Evolutionary conservation across 495 filamentous ascomycete genomes (phyloP), one percentile per base, ranked within the genome.

Genomic region (Niebla homalea): DNA sequence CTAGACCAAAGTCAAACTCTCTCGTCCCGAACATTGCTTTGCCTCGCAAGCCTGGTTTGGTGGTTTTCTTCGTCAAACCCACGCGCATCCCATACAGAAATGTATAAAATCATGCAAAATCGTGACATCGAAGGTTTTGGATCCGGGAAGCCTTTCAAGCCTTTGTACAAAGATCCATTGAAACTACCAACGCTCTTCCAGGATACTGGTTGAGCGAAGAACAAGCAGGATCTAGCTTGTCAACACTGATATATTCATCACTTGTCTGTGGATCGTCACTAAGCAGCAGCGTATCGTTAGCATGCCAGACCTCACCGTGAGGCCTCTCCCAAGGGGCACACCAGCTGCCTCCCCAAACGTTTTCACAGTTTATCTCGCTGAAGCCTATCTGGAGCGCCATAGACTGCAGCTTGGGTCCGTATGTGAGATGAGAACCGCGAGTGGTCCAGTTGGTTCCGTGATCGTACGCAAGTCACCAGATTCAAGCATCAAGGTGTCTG

Each of bases 341-440:
- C 65, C 70, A 41, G 67, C 69, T 45, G 76, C 76, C 49, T 66
- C 69, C 53, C 72, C 74, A 62, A 76, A 78, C 60, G 71, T 74
- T 11, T 83, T 84, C 55, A 73, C 81, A 35, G 65, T 89, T 41
- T 78, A 84, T 56, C 67, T 89, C 18, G 78, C 78, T n/a, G 71
- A 73, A 36, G 76, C 81, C 12, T 76, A 75, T 21, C 66, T 89
- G 10, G 70, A 78, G 42, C 62, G 69, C 26, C 67, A 85, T 7
- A 75, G 74, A 49, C 67, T 87, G 21, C 70, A 73, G 41, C 66
- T 75, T 25, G 85, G 81, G 35, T 74, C 82, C 54, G 52, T 71
- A 1, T 79, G 81, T 52, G 68, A 52, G 14, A 43, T 87, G 29
- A 71, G 69, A 54, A 73, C 61, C 43, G 53, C 66, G 3, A 65